Evolutionary conservation across 2,329 filamentous ascomycete species (phyloP), one percentile per base, ranked within the genome.

Genomic region (Colletotrichum theobromicola): DNA sequence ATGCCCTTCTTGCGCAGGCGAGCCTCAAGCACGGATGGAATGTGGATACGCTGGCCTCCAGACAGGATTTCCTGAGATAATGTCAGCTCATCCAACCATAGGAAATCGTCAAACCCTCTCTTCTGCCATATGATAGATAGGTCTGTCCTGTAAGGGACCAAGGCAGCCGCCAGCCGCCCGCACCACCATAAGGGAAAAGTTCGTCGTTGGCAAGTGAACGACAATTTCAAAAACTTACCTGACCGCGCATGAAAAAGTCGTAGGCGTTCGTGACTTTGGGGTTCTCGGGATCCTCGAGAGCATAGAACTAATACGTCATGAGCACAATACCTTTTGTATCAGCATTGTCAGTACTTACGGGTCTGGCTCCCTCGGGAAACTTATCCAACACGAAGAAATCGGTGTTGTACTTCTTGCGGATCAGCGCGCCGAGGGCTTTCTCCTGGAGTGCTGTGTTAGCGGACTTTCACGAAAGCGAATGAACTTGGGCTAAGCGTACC

Each of bases 351-450:
- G 42, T 46, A 46, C 42, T 46, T 46, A 46, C 42, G 7, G 96
- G 96, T 34, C 97, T 92, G 24, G 97, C 94, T 46, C 89, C 88
- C 84, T 97, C 92, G 58, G 97, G 97, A 89, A 98, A 99, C 86
- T 98, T 97, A 88, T 98, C 96, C 76, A 99, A 90, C 26, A 97
- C 93, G 87, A 98, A 98, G 87, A 98, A 98, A 87, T 99, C 97
- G 75, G 95, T 97, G 82, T 94, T 91, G 89, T 94, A 98, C 86
- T 98, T 98, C 79, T 94, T 90, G 72, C 94, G 93, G 78, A 98
- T 92, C 62, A 98, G 89, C 30, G 92, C 93, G 72, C 97, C 97
- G 10, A 98, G 92, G n/a, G 93, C 94, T 86, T 96, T 96, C 84
- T 97, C 94, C 81, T 96, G 93, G 1, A 21, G 9, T 46, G 42